phyloP scores from a whole-genome alignment of 805 yeast genomes.

The Zygosaccharomyces bisporus region DNA sequence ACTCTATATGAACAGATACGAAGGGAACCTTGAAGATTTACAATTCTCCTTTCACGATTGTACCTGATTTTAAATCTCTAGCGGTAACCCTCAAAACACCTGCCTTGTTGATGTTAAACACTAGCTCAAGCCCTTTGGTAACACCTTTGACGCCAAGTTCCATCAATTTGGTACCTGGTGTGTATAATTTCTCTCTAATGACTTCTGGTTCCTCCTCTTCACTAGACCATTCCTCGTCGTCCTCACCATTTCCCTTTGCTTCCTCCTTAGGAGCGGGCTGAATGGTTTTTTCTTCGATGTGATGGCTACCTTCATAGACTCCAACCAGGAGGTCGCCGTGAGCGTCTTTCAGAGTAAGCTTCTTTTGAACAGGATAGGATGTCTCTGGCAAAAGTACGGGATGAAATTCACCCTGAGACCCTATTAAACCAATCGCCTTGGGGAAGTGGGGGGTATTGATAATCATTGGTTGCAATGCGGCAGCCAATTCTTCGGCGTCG shows the following conservation, averaged over 20 bases:
- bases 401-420: conserved; percentile 65
- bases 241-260: conserved; percentile 50
- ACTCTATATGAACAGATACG: not conserved
- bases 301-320: conserved; percentile 81
- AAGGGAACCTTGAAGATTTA: conserved; percentile 12
- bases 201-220: conserved; percentile 84
- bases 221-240: conserved; percentile 47
- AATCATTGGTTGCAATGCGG: conserved; percentile 74
- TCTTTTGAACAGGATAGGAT: conserved; percentile 83
- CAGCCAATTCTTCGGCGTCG: conserved; percentile 75
- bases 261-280: conserved; percentile 58
- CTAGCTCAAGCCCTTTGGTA: conserved; percentile 61
- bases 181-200: conserved; percentile 66
- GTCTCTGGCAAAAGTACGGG: conserved; percentile 78
- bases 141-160: conserved; percentile 72
- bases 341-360: conserved; percentile 58
- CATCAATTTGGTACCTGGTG: conserved; percentile 71
- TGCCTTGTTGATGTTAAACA: conserved; percentile 53
- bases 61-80: conserved; percentile 60
- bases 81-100: conserved; percentile 57
- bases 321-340: conserved; percentile 61
- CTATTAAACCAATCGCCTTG: conserved; percentile 81
- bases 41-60: conserved; percentile 53
- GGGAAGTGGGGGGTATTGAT: conserved; percentile 82
- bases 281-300: conserved; percentile 73